These are phyloP conservation scores for Veloporphyrellus conicus DNA, from an alignment of 1,284 basidiomycete genomes.

Conservation along the genomic window DNA sequence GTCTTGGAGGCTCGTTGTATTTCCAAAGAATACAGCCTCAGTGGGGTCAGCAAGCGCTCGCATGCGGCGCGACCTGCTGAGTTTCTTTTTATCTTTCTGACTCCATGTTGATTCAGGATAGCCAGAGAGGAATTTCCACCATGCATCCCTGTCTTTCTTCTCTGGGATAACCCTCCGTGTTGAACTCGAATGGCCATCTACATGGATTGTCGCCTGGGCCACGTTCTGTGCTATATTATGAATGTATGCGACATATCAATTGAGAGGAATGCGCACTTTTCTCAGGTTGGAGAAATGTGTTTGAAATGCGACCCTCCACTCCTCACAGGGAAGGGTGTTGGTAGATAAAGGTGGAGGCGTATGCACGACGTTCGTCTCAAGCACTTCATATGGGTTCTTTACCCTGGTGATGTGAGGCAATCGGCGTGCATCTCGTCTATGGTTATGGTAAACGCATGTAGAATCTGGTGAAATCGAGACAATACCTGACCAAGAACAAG, in stretches of 20 bases:
- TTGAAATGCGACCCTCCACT: slow-evolving; percentile 59
- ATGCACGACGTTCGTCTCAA: slow-evolving; percentile 22
- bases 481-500: slow-evolving; percentile 72
- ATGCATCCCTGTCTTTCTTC: slow-evolving; percentile 62
- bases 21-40: slow-evolving; percentile 13
- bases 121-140: slow-evolving; percentile 75
- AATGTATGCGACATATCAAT: slow-evolving; percentile 5
- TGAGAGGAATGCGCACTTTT: slow-evolving; percentile 40
- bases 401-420: slow-evolving; percentile 61
- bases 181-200: slow-evolving; percentile 31
- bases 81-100: slow-evolving; percentile 31
- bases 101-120: slow-evolving; percentile 65
- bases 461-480: slow-evolving; percentile 3
- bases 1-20: slow-evolving; percentile 2
- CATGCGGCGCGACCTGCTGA: slow-evolving; percentile 27
- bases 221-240: slow-evolving; percentile 52
- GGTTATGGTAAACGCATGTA: slow-evolving; percentile 6
- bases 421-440: slow-evolving; percentile 60
- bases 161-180: slow-evolving; percentile 52
- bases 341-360: slow-evolving; percentile 17
- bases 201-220: slow-evolving; percentile 54
- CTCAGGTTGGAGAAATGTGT: slow-evolving; percentile 61
- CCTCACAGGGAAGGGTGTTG: slow-evolving; percentile 49
- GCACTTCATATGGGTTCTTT: slow-evolving; percentile 59
- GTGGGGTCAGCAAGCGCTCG: slow-evolving; percentile 36